A percentile compares a stretch with the other conserved stretches of the same genome.
These are phyloP conservation scores for Penicillium subrubescens DNA, from an alignment of 495 filamentous ascomycete genomes.

Conservation along the genomic window DNA sequence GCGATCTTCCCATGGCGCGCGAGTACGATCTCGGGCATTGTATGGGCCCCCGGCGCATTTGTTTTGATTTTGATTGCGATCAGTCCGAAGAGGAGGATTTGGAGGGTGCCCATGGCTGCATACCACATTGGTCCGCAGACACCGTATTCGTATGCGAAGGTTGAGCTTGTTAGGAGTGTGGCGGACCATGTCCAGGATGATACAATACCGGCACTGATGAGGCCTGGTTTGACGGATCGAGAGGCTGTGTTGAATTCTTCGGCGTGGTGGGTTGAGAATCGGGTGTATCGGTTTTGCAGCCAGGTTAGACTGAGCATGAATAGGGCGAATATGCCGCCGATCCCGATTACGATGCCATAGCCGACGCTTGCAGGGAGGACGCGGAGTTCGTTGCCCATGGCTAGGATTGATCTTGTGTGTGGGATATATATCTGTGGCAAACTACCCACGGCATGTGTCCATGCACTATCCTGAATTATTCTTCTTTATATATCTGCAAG, in stretches of 20 bases:
- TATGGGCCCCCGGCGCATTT: slow-evolving; percentile 41
- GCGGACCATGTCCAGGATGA: slow-evolving; percentile 50
- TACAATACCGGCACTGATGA: slow-evolving; percentile 53
- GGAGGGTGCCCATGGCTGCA: slow-evolving; percentile 42
- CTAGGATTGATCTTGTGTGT: neutral
- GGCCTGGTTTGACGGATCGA: slow-evolving; percentile 48
- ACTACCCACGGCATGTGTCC: too few relatives aligned
- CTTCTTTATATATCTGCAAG: neutral
- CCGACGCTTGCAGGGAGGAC: slow-evolving; percentile 38
- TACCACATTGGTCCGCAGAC: slow-evolving; percentile 53
- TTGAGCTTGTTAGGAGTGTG: slow-evolving; percentile 46
- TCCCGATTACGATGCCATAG: slow-evolving; percentile 54
- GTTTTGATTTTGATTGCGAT: slow-evolving; percentile 44
- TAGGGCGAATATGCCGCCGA: slow-evolving; percentile 47
- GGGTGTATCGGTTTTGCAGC: slow-evolving; percentile 51
- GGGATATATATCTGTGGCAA: too few relatives aligned
- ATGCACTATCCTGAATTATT: too few relatives aligned
- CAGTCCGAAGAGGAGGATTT: neutral
- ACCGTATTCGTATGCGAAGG: slow-evolving; percentile 52
- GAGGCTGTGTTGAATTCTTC: slow-evolving; percentile 56
- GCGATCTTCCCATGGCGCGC: slow-evolving; percentile 38
- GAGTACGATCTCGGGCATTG: slow-evolving; percentile 43
- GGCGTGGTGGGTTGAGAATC: slow-evolving; percentile 44
- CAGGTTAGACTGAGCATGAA: slow-evolving; percentile 48
- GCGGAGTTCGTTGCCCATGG: slow-evolving; percentile 25